Conservation (phyloP, 2,329 filamentous ascomycete genomes). For the Rutstroemia sp. region DNA sequence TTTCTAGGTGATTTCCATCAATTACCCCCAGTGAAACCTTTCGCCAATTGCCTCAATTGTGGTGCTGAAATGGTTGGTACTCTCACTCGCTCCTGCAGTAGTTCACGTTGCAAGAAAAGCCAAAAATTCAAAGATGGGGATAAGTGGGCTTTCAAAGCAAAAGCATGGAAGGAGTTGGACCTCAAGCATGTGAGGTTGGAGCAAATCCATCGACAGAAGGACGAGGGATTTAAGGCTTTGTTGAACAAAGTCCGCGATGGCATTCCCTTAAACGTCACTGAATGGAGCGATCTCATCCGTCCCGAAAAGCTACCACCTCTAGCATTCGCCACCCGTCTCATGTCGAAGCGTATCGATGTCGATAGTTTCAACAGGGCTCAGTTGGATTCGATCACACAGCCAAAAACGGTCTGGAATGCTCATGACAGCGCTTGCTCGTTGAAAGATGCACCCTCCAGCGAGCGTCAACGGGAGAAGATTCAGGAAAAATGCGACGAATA, state of each 20-base stretch:
- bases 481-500: constrained; percentile 8
- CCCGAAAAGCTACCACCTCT: constrained; percentile 11
- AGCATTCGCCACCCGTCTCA: constrained; percentile 19
- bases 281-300: constrained; percentile 19
- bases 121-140: constrained; percentile 12
- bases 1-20: constrained; percentile 27
- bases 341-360: constrained; percentile 18
- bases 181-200: constrained; percentile 21
- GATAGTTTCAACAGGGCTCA: constrained; percentile 13
- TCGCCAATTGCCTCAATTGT: constrained; percentile 21
- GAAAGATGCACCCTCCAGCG: background rate
- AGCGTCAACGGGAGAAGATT: constrained; percentile 1
- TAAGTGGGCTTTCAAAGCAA: constrained; percentile 25
- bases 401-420: constrained; percentile 13
- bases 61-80: constrained; percentile 13
- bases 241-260: constrained; percentile 25
- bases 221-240: constrained; percentile 19
- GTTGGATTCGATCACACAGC: constrained; percentile 8
- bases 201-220: constrained; percentile 26
- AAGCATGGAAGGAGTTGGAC: constrained; percentile 19
- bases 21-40: constrained; percentile 26
- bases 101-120: constrained; percentile 1
- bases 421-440: constrained; percentile 13
- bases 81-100: constrained; percentile 7
- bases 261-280: constrained; percentile 8